Evolutionary conservation across 805 yeast species (phyloP).

Genomic region (Spencermartinsiella europaea): DNA sequence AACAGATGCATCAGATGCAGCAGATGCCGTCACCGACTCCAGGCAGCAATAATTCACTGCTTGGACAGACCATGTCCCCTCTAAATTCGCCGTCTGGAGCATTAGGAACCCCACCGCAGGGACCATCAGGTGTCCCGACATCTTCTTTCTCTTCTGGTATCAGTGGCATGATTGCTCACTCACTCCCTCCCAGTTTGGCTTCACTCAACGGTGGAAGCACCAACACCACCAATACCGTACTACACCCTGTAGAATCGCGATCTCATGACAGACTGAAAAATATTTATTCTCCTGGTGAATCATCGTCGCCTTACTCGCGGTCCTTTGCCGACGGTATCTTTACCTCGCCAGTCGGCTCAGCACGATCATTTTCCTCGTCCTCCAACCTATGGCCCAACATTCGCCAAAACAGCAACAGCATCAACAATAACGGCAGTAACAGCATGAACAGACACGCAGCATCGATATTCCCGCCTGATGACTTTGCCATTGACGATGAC

Average conservation of each 20-base stretch:
- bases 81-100: neutral
- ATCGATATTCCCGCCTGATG: slow-evolving; percentile 18
- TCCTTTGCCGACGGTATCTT: slow-evolving; percentile 9
- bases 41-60: neutral
- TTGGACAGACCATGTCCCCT: neutral
- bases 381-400: neutral
- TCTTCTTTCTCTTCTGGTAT: neutral
- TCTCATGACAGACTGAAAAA: neutral
- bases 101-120: neutral
- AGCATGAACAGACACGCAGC: neutral
- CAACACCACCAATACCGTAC: neutral
- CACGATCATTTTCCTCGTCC: slow-evolving; percentile 1
- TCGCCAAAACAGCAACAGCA: neutral
- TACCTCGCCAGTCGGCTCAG: slow-evolving; percentile 1
- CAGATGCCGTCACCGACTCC: neutral
- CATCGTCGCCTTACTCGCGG: slow-evolving; percentile 6
- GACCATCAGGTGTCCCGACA: too few species aligned
- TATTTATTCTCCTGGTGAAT: neutral
- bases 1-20: neutral
- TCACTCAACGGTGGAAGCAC: neutral
- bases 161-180: neutral
- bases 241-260: neutral
- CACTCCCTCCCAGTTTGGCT: neutral
- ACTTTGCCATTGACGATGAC: slow-evolving; percentile 35
- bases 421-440: neutral